Evolutionary conservation across 495 filamentous ascomycete species (phyloP).

Genomic region (Podospora fimiseda): DNA sequence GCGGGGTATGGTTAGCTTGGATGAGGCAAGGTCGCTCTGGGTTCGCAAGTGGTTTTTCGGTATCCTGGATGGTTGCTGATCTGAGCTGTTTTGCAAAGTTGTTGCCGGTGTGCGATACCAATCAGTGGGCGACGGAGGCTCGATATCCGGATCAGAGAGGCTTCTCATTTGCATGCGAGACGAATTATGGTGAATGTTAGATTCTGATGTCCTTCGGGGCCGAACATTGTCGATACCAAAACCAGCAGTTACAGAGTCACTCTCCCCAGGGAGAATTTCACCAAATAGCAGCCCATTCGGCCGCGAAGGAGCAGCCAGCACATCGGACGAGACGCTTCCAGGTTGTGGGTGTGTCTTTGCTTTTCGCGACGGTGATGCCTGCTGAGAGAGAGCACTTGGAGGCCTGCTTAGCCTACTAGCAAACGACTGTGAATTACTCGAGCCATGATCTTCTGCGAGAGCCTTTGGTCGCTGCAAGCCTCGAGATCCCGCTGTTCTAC

Average conservation of each 20-base stretch:
- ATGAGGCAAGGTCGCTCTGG: constrained; percentile 43
- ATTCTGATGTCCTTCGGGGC: constrained; percentile 42
- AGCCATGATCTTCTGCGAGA: constrained; percentile 37
- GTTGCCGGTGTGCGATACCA: constrained; percentile 43
- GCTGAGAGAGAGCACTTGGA: constrained; percentile 30
- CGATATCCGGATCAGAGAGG: constrained; percentile 40
- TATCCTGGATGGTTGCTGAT: constrained; percentile 23
- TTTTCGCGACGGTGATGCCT: constrained; percentile 38
- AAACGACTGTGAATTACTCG: constrained; percentile 46
- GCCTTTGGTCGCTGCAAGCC: constrained; percentile 36
- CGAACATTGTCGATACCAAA: constrained; percentile 42
- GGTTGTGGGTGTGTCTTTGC: constrained; percentile 41
- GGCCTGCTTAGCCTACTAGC: constrained; percentile 46
- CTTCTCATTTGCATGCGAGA: constrained; percentile 33
- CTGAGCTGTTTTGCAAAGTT: constrained; percentile 24
- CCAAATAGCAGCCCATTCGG: constrained; percentile 43
- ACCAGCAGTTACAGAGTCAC: constrained; percentile 34
- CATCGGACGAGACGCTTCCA: constrained; percentile 21
- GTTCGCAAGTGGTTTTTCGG: constrained; percentile 39
- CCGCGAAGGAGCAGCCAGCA: constrained; percentile 18
- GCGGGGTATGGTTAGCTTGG: constrained; percentile 28
- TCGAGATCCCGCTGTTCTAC: constrained; percentile 21
- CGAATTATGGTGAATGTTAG: constrained; percentile 31
- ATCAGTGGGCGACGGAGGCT: constrained; percentile 47
- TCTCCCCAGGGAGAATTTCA: constrained; percentile 42